Percentiles rank a stretch among this genome's conserved stretches.
phyloP scores from a whole-genome alignment of 345 rosid species.

The Geranium brycei region DNA sequence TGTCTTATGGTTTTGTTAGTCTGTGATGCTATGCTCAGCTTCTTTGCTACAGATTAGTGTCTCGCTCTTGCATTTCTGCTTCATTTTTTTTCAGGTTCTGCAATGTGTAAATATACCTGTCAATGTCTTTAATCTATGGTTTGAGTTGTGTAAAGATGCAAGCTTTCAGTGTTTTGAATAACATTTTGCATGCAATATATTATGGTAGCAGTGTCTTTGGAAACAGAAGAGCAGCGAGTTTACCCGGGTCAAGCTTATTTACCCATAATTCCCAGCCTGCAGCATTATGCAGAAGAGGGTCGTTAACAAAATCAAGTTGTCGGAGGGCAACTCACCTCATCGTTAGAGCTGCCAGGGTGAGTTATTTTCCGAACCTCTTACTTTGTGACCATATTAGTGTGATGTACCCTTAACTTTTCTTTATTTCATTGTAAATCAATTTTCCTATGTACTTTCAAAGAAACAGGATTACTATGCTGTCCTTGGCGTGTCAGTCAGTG shows the following conservation, averaged over 20 bases:
- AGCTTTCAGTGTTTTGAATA: too few relatives aligned
- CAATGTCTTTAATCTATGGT: neutral
- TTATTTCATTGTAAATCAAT: neutral
- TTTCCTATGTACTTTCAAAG: neutral
- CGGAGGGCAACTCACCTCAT: neutral
- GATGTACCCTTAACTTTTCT: neutral
- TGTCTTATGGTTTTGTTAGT: neutral
- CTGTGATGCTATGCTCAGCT: neutral
- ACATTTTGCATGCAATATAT: neutral
- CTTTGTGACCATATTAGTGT: neutral
- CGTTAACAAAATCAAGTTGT: neutral
- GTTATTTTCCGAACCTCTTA: neutral
- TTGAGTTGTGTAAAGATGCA: neutral
- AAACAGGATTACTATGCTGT: slow-evolving; percentile 1
- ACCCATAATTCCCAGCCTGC: neutral
- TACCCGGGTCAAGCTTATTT: neutral
- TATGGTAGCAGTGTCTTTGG: neutral
- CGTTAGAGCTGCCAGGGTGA: slow-evolving; percentile 1
- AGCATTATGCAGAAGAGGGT: neutral
- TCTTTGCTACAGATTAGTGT: neutral
- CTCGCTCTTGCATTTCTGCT: neutral
- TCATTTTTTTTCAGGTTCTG: too few relatives aligned
- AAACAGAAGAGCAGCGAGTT: neutral
- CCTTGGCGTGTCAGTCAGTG: neutral
- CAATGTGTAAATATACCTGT: too few relatives aligned